These are phyloP conservation scores for Colletotrichum sp. DNA, from an alignment of 2,329 filamentous ascomycete species.

Conservation along the genomic window DNA sequence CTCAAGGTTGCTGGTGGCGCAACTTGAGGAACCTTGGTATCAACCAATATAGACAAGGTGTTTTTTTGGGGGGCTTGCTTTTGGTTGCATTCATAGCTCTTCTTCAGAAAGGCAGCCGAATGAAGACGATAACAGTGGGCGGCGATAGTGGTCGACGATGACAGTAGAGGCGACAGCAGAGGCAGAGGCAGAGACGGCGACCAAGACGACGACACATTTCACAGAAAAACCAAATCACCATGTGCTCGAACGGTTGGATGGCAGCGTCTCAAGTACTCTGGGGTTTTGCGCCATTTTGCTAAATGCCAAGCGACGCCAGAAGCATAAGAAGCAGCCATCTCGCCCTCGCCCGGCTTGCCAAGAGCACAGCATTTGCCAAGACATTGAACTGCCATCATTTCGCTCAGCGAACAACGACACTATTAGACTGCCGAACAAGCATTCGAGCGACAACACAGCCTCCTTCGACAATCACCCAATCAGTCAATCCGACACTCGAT, in stretches of 20 bases:
- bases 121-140: not conserved
- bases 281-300: not conserved
- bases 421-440: not conserved
- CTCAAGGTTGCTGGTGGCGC: not conserved
- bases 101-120: not conserved
- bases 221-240: not conserved
- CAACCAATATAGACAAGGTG: not conserved
- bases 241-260: slow-evolving; percentile 5
- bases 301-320: not conserved
- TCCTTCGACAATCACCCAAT: not conserved
- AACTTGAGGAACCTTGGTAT: not conserved
- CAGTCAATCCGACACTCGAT: not conserved
- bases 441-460: not conserved
- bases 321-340: slow-evolving; percentile 7
- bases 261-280: not conserved
- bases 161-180: not conserved
- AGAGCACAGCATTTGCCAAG: slow-evolving; percentile 4
- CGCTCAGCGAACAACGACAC: not conserved
- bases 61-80: not conserved
- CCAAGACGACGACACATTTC: not conserved
- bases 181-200: no score
- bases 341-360: not conserved
- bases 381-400: not conserved
- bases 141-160: no score
- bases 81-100: not conserved